phyloP scores from a whole-genome alignment of 2,329 filamentous ascomycete genomes.

The Calcarisporium arbuscula region DNA sequence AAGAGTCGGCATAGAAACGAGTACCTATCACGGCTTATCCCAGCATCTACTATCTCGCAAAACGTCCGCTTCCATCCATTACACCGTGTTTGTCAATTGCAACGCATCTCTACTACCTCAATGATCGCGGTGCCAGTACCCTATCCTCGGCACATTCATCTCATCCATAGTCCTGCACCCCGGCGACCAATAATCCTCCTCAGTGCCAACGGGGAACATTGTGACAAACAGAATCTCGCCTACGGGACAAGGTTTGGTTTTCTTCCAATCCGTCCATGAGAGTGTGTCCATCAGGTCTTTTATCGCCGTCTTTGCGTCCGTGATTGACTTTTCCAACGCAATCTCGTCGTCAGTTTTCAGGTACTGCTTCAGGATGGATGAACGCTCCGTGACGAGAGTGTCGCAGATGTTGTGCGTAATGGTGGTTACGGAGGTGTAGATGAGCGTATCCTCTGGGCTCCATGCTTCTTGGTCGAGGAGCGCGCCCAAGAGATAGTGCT shows the following conservation, averaged over 20 bases:
- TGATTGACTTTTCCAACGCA: constrained; percentile 13
- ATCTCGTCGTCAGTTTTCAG: no score
- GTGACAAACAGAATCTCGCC: constrained; percentile 55
- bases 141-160: constrained; percentile 13
- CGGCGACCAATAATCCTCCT: constrained; percentile 43
- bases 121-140: no score
- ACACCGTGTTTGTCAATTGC: no score
- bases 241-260: constrained; percentile 43
- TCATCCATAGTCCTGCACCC: constrained; percentile 21
- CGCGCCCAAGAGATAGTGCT: constrained; percentile 35
- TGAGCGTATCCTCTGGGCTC: constrained; percentile 36
- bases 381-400: constrained; percentile 19
- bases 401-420: constrained; percentile 35
- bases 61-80: no score
- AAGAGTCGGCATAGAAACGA: no score
- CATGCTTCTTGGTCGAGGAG: constrained; percentile 14
- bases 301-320: constrained; percentile 13
- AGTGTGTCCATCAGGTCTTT: constrained; percentile 40
- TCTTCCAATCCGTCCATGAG: constrained; percentile 55
- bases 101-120: no score
- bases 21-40: no score
- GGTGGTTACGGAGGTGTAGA: constrained; percentile 34
- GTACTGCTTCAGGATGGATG: no score
- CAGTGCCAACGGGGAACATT: constrained; percentile 55
- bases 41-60: no score